Percentiles rank a stretch among this genome's conserved stretches.
Evolutionary conservation across 164 flowering plant genomes (phyloP).

Genomic region (Magnolia sinica): DNA sequence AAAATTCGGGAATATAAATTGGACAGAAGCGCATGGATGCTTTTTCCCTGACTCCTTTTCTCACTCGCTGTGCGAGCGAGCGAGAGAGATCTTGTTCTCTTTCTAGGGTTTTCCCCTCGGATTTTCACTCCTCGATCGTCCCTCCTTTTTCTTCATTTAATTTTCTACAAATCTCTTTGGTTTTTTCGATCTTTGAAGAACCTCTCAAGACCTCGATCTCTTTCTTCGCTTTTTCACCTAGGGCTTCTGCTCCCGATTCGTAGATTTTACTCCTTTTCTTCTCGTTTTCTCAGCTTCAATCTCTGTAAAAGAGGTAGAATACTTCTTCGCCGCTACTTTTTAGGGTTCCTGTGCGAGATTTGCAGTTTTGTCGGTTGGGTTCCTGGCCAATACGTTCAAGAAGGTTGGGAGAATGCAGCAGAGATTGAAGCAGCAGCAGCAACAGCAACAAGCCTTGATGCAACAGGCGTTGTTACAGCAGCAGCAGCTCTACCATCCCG

Average conservation of each 20-base stretch:
- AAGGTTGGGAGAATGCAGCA: slow-evolving; percentile 41
- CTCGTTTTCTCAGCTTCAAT: not conserved
- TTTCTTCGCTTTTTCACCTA: not conserved
- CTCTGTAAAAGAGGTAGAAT: not conserved
- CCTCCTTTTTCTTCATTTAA: not conserved
- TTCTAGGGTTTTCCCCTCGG: slow-evolving; percentile 2
- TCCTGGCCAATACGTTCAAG: not conserved
- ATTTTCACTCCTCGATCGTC: not conserved
- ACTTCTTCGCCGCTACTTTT: not conserved
- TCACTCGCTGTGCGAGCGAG: not conserved
- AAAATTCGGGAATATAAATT: not conserved
- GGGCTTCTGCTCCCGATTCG: slow-evolving; percentile 1
- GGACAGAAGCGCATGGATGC: not conserved
- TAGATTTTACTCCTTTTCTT: not conserved
- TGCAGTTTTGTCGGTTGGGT: not conserved
- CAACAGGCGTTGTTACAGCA: slow-evolving; percentile 73
- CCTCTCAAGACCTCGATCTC: too few relatives aligned
- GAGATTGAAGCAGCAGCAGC: slow-evolving; percentile 77
- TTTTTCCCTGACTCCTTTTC: not conserved
- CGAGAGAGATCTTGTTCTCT: not conserved
- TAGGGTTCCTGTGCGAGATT: not conserved
- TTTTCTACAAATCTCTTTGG: not conserved
- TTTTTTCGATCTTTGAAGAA: not conserved
- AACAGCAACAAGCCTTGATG: slow-evolving; percentile 58
- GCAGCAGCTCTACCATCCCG: slow-evolving; percentile 36